Percentiles rank a stretch among this genome's conserved stretches.
Evolutionary conservation across 139 green algal genomes (phyloP).

Genomic region (Edaphochlamys debaryana): DNA sequence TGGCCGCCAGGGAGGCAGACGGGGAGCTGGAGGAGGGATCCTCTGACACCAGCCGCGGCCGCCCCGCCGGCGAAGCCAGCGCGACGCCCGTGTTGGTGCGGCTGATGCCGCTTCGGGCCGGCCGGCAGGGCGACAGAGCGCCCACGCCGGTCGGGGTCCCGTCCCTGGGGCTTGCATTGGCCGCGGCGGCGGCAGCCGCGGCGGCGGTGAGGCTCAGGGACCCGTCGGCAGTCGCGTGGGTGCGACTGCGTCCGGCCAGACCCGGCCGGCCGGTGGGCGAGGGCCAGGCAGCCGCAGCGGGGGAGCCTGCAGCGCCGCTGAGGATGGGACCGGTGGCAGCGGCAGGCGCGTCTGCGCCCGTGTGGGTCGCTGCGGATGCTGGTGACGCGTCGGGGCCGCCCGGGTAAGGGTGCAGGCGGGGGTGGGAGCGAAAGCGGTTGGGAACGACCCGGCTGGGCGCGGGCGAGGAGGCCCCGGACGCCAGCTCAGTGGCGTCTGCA

Average conservation of each 20-base stretch:
- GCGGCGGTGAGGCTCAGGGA: constrained; percentile 12
- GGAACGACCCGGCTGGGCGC: no score
- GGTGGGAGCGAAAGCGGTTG: no score
- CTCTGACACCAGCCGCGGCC: background rate
- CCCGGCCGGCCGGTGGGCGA: no score
- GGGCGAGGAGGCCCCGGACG: no score
- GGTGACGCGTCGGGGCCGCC: background rate
- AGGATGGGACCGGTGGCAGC: background rate
- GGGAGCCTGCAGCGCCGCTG: background rate
- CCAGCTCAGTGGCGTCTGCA: no score
- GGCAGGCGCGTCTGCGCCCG: no score
- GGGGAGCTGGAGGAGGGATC: background rate
- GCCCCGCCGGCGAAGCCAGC: background rate
- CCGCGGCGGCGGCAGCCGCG: background rate
- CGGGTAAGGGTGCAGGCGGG: no score
- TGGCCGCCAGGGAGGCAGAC: background rate
- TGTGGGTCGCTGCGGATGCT: background rate
- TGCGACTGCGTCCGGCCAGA: background rate
- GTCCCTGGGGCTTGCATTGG: background rate
- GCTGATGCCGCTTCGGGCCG: background rate
- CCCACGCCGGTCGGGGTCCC: background rate
- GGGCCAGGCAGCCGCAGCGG: no score
- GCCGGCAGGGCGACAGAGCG: background rate
- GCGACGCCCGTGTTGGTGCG: background rate
- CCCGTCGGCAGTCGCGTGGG: background rate